A percentile compares a stretch with the other conserved stretches of the same genome.
These are phyloP conservation scores for Xanthoceras sorbifolium DNA, from an alignment of 345 rosid species.

Conservation along the genomic window DNA sequence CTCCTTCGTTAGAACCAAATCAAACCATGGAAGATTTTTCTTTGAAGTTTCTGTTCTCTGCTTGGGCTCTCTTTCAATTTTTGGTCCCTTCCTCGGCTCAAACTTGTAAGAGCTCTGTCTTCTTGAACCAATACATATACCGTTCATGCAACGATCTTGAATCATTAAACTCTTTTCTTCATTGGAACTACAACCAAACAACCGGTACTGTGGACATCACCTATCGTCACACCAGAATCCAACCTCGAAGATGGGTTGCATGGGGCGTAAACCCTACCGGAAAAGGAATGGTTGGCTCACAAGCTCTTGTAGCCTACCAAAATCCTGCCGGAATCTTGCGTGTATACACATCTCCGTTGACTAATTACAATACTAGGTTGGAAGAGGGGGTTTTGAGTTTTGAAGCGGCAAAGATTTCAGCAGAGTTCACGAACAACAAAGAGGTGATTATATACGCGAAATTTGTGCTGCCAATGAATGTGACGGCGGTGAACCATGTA, in stretches of 20 bases:
- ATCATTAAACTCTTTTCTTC: conserved; percentile 14
- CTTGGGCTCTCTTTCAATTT: not conserved
- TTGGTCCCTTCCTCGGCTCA: not conserved
- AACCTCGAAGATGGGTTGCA: conserved; percentile 27
- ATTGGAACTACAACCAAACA: conserved; percentile 20
- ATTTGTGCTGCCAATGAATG: conserved; percentile 19
- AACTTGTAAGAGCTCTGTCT: not conserved
- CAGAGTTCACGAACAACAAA: conserved; percentile 10
- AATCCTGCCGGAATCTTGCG: conserved; percentile 9
- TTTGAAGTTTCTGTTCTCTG: not conserved
- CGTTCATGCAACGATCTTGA: conserved; percentile 30
- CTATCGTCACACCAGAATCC: conserved; percentile 6
- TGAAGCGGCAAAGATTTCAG: conserved; percentile 27
- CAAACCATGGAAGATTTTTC: not conserved
- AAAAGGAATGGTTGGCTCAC: conserved; percentile 28
- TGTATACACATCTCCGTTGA: conserved; percentile 25
- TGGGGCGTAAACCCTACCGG: conserved; percentile 33
- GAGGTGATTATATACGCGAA: conserved; percentile 31
- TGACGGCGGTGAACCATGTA: conserved; percentile 23
- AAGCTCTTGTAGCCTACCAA: conserved; percentile 31
- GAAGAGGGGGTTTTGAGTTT: conserved; percentile 23
- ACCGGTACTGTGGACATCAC: conserved; percentile 24
- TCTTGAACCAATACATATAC: not conserved
- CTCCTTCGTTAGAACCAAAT: not conserved
- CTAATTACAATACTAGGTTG: conserved; percentile 20